Evolutionary conservation across 495 filamentous ascomycete genomes (phyloP), one percentile per base, ranked within the genome.

Genomic region (Staphylotrichum longicolle): DNA sequence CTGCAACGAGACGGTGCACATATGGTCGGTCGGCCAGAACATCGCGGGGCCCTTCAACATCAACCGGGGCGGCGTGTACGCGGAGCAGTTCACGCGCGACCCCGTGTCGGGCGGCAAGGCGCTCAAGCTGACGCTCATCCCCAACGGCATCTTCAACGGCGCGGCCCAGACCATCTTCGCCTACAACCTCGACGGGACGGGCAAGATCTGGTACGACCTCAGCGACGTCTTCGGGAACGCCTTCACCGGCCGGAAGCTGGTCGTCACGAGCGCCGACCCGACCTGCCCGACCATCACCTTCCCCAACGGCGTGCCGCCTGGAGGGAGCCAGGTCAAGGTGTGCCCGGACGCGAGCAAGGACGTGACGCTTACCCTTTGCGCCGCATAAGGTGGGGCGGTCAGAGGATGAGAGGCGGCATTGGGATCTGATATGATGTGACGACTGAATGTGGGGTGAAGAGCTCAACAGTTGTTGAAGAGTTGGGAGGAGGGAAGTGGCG

Each of bases 11-110:
- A 62, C 75, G 33, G 75, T 85, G 47, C 82, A 84, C 63, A 66
- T 84, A 58, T 85, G 83, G 83, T 82, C 82, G 11, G 83, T 86
- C 47, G 83, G 80, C 54, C 60, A 66, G 57, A 57, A 72, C n/a
- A 68, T 85, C 58, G 70, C 74, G 32, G 68, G 71, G 0, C 68
- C 71, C 56, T 71, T 75, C 55, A 77, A 74, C 34, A 64, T 86
- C 47, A 35, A 66, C 6, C 20, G 20, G 20, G 65, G 58, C 10
- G 69, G 67, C 54, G 59, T 39, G 46, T 82, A 79, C 73, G 66
- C 35, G 48, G 79, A 84, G 68, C 34, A 50, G 0, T 74, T 81
- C 63, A 70, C 67, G 66, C 70, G 73, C 47, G 83, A 84, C 70
- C 60, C 76, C 15, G 55, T 70, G n/a, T 81, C 80, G 12, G 83